Conservation (phyloP, 164 flowering plant species). For the Macadamia tetraphylla region DNA sequence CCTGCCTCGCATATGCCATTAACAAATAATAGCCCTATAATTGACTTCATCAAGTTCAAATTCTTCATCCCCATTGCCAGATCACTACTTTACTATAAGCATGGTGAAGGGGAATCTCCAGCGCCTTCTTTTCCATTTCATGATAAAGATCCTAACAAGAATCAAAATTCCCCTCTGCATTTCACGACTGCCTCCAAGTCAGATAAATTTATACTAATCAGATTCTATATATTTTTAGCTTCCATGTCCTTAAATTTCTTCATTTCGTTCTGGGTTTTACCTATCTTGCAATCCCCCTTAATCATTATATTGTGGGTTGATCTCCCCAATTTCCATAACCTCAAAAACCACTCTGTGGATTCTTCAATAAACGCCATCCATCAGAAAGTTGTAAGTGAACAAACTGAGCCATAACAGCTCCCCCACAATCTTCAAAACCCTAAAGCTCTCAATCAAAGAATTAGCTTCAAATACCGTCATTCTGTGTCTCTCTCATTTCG, state of each 20-base stretch:
- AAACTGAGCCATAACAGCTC: slow-evolving; percentile 83
- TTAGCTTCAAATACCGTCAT: slow-evolving; percentile 44
- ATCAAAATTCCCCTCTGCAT: slow-evolving; percentile 50
- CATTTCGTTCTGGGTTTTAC: slow-evolving; percentile 54
- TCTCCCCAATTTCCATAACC: slow-evolving; percentile 62
- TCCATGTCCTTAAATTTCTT: slow-evolving; percentile 69
- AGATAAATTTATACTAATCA: slow-evolving; percentile 65
- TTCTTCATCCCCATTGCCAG: slow-evolving; percentile 59
- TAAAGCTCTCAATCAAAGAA: slow-evolving; percentile 71
- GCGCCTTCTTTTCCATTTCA: slow-evolving; percentile 77
- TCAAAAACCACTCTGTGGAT: slow-evolving; percentile 72
- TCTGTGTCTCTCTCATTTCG: slow-evolving; percentile 38
- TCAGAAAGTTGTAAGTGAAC: slow-evolving; percentile 66
- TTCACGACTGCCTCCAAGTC: slow-evolving; percentile 72
- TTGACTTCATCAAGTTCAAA: slow-evolving; percentile 77
- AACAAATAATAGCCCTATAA: slow-evolving; percentile 54
- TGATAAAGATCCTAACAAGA: slow-evolving; percentile 66
- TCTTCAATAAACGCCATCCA: slow-evolving; percentile 75
- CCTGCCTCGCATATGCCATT: slow-evolving; percentile 69
- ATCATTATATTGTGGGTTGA: slow-evolving; percentile 78
- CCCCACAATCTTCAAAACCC: slow-evolving; percentile 76
- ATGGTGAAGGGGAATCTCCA: slow-evolving; percentile 72
- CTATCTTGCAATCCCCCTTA: slow-evolving; percentile 79
- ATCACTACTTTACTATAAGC: slow-evolving; percentile 80
- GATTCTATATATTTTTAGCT: slow-evolving; percentile 37